These are phyloP conservation scores for Suillus fuscotomentosus DNA, from an alignment of 768 basidiomycete genomes.

Conservation along the genomic window DNA sequence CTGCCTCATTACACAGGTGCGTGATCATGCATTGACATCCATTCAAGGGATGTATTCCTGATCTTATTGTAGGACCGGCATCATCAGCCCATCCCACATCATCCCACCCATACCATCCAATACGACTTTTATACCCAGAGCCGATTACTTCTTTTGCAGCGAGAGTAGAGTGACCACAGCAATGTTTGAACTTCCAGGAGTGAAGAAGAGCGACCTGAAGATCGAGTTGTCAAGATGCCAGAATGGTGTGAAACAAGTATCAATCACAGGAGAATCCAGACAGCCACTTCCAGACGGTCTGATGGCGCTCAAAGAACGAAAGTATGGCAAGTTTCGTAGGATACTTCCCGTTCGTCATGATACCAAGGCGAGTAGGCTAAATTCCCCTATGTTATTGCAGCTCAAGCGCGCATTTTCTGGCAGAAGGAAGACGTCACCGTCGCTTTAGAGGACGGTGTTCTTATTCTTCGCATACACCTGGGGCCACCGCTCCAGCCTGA, in stretches of 20 bases:
- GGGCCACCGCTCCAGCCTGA: slow-evolving; percentile 45
- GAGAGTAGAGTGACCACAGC: slow-evolving; percentile 51
- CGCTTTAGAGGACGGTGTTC: slow-evolving; percentile 58
- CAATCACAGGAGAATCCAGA: slow-evolving; percentile 46
- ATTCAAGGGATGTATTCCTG: slow-evolving; percentile 13
- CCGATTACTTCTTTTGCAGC: slow-evolving; percentile 59
- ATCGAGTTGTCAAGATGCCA: slow-evolving; percentile 62
- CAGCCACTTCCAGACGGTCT: slow-evolving; percentile 42
- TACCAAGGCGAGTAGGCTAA: slow-evolving; percentile 48
- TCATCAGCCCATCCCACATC: slow-evolving; percentile 26
- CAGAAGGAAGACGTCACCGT: slow-evolving; percentile 56
- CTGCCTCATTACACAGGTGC: slow-evolving; percentile 9
- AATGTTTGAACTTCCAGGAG: slow-evolving; percentile 69
- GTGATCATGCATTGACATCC: background rate
- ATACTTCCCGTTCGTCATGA: slow-evolving; percentile 53
- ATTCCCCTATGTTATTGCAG: background rate
- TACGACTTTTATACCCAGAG: slow-evolving; percentile 47
- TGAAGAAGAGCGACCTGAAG: slow-evolving; percentile 54
- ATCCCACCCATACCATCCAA: slow-evolving; percentile 8
- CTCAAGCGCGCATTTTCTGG: slow-evolving; percentile 7
- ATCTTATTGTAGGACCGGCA: slow-evolving; percentile 13
- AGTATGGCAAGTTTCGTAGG: slow-evolving; percentile 48
- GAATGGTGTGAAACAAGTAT: slow-evolving; percentile 63
- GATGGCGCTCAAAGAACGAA: slow-evolving; percentile 53
- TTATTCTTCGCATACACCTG: slow-evolving; percentile 52